A percentile compares a stretch with the other conserved stretches of the same genome.
Conservation (phyloP, 1,284 basidiomycete genomes). For the Volvariella surrecta region DNA sequence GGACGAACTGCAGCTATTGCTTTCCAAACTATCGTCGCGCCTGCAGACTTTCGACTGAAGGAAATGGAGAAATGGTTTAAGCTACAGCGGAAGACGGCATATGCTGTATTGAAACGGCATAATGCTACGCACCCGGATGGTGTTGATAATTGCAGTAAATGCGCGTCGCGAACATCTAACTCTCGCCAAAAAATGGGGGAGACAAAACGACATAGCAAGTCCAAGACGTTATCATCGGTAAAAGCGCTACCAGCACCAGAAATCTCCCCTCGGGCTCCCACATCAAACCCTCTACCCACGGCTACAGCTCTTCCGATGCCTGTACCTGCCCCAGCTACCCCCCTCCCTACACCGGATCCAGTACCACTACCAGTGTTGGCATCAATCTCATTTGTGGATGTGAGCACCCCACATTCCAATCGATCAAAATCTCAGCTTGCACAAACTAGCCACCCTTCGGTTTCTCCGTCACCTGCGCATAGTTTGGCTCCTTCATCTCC, state of each 20-base stretch:
- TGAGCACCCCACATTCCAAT: no score
- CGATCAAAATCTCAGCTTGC: no score
- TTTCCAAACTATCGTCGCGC: conserved; percentile 58
- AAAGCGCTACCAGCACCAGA: conserved; percentile 12
- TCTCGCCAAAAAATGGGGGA: no score
- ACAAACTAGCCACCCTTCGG: no score
- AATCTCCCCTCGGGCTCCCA: conserved; percentile 3
- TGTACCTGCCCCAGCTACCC: conserved; percentile 13
- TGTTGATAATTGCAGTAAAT: no score
- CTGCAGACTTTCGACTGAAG: conserved; percentile 62
- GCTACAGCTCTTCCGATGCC: conserved; percentile 12
- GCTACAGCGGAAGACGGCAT: conserved; percentile 28
- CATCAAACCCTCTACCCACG: conserved; percentile 11
- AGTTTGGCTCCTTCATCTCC: conserved; percentile 15
- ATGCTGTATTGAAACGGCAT: conserved; percentile 15
- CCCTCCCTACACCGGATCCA: conserved; percentile 9
- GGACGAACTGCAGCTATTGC: conserved; percentile 25
- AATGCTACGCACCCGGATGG: conserved; percentile 1
- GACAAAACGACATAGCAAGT: no score
- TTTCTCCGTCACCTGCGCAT: conserved; percentile 4
- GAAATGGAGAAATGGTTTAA: conserved; percentile 71
- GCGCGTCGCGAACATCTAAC: conserved; percentile 8
- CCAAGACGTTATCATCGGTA: not conserved
- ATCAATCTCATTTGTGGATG: no score
- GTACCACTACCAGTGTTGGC: conserved; percentile 12